Evolutionary conservation across 345 rosid genomes (phyloP).

Genomic region (Litchi chinensis): DNA sequence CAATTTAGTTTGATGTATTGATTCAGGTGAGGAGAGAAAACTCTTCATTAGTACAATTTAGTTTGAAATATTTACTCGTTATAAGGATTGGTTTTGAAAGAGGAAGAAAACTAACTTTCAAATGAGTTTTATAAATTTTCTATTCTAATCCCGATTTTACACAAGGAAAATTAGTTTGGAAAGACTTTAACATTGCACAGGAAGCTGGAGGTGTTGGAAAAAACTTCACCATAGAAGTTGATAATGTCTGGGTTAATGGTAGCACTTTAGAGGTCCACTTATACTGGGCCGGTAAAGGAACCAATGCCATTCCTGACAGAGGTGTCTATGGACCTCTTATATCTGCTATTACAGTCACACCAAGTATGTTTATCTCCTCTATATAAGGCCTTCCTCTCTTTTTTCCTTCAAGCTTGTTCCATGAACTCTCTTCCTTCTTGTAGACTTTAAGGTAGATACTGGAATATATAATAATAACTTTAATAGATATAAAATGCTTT

Average conservation of each 20-base stretch:
- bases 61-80: background rate
- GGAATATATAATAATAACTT: no score
- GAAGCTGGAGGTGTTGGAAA: conserved; percentile 75
- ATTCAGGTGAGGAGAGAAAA: conserved; percentile 60
- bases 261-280: conserved; percentile 79
- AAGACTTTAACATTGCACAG: conserved; percentile 66
- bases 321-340: conserved; percentile 90
- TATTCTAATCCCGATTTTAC: conserved; percentile 11
- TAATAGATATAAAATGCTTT: no score
- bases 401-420: background rate
- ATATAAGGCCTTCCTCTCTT: background rate
- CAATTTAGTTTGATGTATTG: conserved; percentile 80
- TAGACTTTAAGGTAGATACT: conserved; percentile 67
- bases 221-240: conserved; percentile 29
- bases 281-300: conserved; percentile 85
- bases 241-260: conserved; percentile 47
- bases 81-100: background rate
- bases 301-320: conserved; percentile 60
- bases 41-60: background rate
- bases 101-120: background rate
- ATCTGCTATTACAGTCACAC: conserved; percentile 72
- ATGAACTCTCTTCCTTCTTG: conserved; percentile 2
- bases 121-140: background rate
- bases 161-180: conserved; percentile 58
- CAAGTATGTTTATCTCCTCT: conserved; percentile 51